These are phyloP conservation scores for Microbotryum scabiosae DNA, from an alignment of 1,284 basidiomycete genomes.

Conservation along the genomic window DNA sequence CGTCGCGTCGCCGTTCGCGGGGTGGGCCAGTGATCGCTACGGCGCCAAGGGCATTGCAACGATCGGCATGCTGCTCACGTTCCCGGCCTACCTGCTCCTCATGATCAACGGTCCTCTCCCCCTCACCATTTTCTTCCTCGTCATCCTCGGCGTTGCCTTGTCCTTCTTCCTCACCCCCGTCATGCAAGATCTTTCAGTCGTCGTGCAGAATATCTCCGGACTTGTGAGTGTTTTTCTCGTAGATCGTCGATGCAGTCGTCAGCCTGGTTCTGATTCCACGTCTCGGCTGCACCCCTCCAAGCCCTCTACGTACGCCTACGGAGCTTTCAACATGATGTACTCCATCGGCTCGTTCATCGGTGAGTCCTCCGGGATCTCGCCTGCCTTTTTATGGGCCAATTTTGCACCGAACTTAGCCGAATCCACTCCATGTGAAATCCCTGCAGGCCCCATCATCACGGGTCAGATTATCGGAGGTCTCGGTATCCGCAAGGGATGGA, in stretches of 20 bases:
- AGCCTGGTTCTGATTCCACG: too few species aligned
- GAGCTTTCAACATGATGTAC: slow-evolving; percentile 25
- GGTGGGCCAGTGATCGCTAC: slow-evolving; percentile 18
- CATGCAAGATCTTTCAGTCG: slow-evolving; percentile 15
- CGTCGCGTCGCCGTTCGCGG: slow-evolving; percentile 16
- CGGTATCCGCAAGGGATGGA: slow-evolving; percentile 18
- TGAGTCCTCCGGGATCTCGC: background rate
- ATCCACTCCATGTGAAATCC: background rate
- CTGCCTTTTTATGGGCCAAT: too few species aligned
- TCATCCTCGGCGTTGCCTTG: slow-evolving; percentile 17
- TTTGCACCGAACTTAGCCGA: too few species aligned
- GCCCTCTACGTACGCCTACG: slow-evolving; percentile 12
- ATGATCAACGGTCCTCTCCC: slow-evolving; percentile 29
- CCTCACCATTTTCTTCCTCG: slow-evolving; percentile 31
- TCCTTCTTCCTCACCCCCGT: slow-evolving; percentile 24
- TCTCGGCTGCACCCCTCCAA: background rate
- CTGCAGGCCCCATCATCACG: slow-evolving; percentile 24
- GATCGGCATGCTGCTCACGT: slow-evolving; percentile 13
- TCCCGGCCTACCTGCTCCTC: slow-evolving; percentile 25
- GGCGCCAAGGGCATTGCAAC: slow-evolving; percentile 25
- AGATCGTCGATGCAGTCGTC: background rate
- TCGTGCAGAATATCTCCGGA: slow-evolving; percentile 3
- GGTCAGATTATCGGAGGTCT: slow-evolving; percentile 27
- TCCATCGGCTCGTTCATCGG: slow-evolving; percentile 31
- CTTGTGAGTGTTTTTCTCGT: slow-evolving; percentile 7